Percentiles rank a stretch among this genome's conserved stretches.
These are phyloP conservation scores for Prunus fruticosa DNA, from an alignment of 306 rosid species.

Conservation along the genomic window DNA sequence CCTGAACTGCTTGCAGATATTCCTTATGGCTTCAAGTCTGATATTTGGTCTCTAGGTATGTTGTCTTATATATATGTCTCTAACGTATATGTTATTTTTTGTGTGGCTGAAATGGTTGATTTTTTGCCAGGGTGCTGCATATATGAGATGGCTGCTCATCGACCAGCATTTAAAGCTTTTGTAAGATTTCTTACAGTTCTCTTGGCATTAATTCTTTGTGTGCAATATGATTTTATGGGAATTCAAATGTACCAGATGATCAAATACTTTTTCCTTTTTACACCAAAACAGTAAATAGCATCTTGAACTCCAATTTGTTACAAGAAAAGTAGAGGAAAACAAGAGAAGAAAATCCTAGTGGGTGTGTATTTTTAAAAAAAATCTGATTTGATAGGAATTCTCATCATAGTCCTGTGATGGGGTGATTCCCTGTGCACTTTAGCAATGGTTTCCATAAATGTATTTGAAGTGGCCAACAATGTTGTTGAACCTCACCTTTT, in stretches of 20 bases:
- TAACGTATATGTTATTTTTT: constrained; percentile 13
- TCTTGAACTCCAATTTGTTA: constrained; percentile 1
- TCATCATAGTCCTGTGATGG: not conserved
- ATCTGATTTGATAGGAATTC: not conserved
- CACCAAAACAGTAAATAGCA: not conserved
- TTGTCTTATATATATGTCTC: constrained; percentile 11
- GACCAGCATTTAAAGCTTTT: constrained; percentile 98
- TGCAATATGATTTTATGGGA: not conserved
- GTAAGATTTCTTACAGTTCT: constrained; percentile 54
- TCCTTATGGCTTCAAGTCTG: constrained; percentile 99
- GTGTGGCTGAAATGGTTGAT: constrained; percentile 30
- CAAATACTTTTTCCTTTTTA: not conserved
- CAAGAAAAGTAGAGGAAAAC: not conserved
- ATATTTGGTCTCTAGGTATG: constrained; percentile 98
- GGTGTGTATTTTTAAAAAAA: not conserved
- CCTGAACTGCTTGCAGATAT: constrained; percentile 99
- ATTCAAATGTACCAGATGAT: not conserved
- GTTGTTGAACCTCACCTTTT: not conserved
- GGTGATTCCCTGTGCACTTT: not conserved
- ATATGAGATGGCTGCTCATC: constrained; percentile 99
- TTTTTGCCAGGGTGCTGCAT: constrained; percentile 81
- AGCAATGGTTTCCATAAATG: not conserved
- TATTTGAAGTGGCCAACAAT: not conserved
- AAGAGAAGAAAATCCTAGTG: not conserved
- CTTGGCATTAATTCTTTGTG: not conserved